Evolutionary conservation across 2,329 filamentous ascomycete species (phyloP).

Genomic region (Neopestalotiopsis clavispora): DNA sequence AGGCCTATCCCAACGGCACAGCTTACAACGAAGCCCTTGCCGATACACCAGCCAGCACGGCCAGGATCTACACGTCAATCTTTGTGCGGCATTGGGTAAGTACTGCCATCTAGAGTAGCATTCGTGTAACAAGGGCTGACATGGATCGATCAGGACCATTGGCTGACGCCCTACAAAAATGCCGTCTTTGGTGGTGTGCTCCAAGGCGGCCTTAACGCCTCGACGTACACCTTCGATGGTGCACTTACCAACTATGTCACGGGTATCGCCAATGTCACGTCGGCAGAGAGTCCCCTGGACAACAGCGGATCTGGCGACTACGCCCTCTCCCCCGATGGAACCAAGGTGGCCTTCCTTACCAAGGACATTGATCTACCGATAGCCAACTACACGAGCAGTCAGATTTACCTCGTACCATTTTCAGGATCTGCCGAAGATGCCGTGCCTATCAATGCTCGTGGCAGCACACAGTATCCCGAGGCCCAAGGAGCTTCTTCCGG

Average conservation of each 20-base stretch:
- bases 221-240: constrained; percentile 33
- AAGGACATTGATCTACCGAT: constrained; percentile 60
- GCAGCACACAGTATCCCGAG: constrained; percentile 34
- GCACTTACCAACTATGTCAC: constrained; percentile 40
- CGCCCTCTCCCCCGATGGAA: constrained; percentile 55
- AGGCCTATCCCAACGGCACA: constrained; percentile 61
- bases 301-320: constrained; percentile 63
- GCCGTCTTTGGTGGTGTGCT: constrained; percentile 65
- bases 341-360: constrained; percentile 55
- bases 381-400: constrained; percentile 54
- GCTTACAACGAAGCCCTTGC: constrained; percentile 59
- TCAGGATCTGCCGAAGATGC: constrained; percentile 35
- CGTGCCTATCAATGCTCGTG: constrained; percentile 38
- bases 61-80: constrained; percentile 59
- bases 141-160: constrained; percentile 45
- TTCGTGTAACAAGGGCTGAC: background rate
- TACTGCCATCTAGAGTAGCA: constrained; percentile 3
- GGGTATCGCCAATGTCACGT: constrained; percentile 38
- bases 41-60: constrained; percentile 50
- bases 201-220: constrained; percentile 27
- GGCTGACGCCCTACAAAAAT: constrained; percentile 59
- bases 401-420: constrained; percentile 41
- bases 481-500: constrained; percentile 39
- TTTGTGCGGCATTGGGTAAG: constrained; percentile 63
- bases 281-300: constrained; percentile 51